phyloP scores from a whole-genome alignment of 2,329 filamentous ascomycete species.

The Teratosphaeria nubilosa region DNA sequence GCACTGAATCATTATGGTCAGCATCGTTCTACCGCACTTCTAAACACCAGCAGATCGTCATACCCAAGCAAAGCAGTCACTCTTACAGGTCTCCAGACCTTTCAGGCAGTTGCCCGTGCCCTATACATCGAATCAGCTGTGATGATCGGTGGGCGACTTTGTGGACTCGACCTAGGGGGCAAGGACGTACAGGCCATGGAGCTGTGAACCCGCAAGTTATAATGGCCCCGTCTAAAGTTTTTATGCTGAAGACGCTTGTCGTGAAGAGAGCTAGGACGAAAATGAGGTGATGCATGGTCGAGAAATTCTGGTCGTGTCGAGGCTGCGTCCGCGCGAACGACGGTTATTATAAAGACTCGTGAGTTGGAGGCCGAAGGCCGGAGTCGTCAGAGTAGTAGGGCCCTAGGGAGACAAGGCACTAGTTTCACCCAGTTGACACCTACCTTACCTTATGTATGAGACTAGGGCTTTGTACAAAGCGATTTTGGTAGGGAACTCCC shows the following conservation, averaged over 20 bases:
- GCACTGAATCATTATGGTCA: background rate
- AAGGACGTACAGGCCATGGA: background rate
- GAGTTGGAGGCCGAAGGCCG: too few relatives aligned
- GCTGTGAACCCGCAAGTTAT: background rate
- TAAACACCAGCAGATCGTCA: background rate
- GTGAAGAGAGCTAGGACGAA: background rate
- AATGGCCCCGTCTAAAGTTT: background rate
- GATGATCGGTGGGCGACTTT: too few relatives aligned
- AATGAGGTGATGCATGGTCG: background rate
- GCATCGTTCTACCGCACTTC: background rate
- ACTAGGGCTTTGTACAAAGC: too few relatives aligned
- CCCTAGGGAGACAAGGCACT: too few relatives aligned
- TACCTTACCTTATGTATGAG: too few relatives aligned
- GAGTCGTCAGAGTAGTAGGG: too few relatives aligned
- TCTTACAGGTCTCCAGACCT: background rate
- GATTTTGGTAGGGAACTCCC: too few relatives aligned
- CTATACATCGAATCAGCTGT: background rate
- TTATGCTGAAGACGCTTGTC: background rate
- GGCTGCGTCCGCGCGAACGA: too few relatives aligned
- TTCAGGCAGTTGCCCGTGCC: background rate
- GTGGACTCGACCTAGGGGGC: too few relatives aligned
- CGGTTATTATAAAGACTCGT: too few relatives aligned
- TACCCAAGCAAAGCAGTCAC: background rate
- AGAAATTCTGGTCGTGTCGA: background rate
- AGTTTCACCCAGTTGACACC: too few relatives aligned